Evolutionary conservation across 2,329 filamentous ascomycete genomes (phyloP), one percentile per base, ranked within the genome.

Genomic region (Aspergillus awamori): DNA sequence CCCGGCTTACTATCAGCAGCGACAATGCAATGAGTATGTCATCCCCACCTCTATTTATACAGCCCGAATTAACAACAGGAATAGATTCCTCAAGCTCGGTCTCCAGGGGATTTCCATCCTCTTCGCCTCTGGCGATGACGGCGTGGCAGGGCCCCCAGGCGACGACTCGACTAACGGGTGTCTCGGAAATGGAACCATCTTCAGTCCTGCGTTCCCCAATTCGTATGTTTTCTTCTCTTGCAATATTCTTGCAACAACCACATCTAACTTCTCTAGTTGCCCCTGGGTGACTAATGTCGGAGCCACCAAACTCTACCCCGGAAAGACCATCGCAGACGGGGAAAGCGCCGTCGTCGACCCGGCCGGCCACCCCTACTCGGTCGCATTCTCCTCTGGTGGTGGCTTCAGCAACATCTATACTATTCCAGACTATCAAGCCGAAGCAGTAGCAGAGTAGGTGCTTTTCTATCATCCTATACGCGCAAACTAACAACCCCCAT

Each of bases 341-440:
- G 58, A 59, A 52, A 59, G 58, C 17, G 52, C 52, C 3, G 58
- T 51, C n/a, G 47, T 49, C 13, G 58, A 60, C 48, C 58, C 58
- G 3, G 13, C 2, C 1, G 58, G 58, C 24, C 13, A 47, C 39
- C 53, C 39, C 17, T 56, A 56, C 17, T 36, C 24, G 8, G n/a
- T 45, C n/a, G 54, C 45, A 1, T 60, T 28, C 33, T 36, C 58
- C 10, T 60, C 53, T 5, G 58, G 58, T 3, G 58, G 58, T 17
- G 58, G 58, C 15, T 60, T 60, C 58, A 60, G 58, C 33, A 60
- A 60, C 7, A 60, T 60, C 53, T 60, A 60, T 20, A 24, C 53
- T 5, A 53, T 60, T 28, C 58, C 58, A 0, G 53, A 57, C 17
- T 60, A 60, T 33, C 58, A 60, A 20, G 45, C 58, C 6, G 36